Evolutionary conservation across 345 rosid species (phyloP), one percentile per base, ranked within the genome.

Genomic region (Arabis hirsuta): DNA sequence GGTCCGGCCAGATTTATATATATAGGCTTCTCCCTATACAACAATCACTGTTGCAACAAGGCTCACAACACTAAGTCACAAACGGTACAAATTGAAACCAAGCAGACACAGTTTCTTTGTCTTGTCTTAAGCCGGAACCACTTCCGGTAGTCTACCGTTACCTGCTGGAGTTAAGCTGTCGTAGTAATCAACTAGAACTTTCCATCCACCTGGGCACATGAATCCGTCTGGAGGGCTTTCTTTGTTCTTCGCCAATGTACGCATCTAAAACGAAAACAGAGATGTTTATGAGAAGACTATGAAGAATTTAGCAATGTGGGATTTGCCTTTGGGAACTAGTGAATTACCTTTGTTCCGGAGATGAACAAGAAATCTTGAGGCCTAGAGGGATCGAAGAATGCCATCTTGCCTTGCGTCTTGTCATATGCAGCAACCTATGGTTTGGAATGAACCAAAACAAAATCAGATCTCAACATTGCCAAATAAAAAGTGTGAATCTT

Each of bases 131-230:
- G 81, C 96, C 5, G 84, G 73, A 76, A 92, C 87, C 26, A 87
- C 83, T 80, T 84, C 87, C 0, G 85, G 84, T 39, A 85, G 71
- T 74, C 80, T 85, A 56, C 83, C 91, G 53, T 58, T 84, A 29
- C 56, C 83, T 0, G 86, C 71, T 0, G 85, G 82, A 20, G 85
- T 57, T 72, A 91, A 73, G 70, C 96, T 88, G 62, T 85, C 97
- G 4, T 92, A 92, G 82, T 90, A 90, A 8, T 92, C 98, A 0
- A 88, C 96, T 81, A 90, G 73, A 73, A 92, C 96, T 73, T 94
- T 51, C 98, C 98, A 94, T 31, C 98, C 97, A 42, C 93, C 87
- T 9, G 97, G 96, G 77, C 98, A 94, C 98, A 94, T 91, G 80
- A 94, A 94, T 41, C 98, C 98, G 41, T 88, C 90, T 3, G 98